phyloP scores from a whole-genome alignment of 1,139 yeast species.

The Debaryomyces sp. region DNA sequence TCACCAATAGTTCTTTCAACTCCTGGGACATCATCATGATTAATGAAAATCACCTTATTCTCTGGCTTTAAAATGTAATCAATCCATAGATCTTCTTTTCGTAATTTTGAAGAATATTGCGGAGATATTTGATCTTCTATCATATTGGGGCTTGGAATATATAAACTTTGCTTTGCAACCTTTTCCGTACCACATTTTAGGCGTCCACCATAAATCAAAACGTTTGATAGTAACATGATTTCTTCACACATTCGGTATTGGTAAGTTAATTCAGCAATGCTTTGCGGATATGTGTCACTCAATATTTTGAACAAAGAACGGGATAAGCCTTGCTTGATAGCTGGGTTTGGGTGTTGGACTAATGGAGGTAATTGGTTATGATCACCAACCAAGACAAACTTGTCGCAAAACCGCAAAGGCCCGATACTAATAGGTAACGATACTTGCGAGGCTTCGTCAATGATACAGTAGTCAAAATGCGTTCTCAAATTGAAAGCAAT shows the following conservation, averaged over 20 bases:
- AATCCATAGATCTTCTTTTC: conserved; percentile 31
- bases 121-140: conserved; percentile 15
- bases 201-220: conserved; percentile 72
- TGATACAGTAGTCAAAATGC: conserved; percentile 85
- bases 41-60: conserved; percentile 69
- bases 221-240: conserved; percentile 81
- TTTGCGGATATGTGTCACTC: conserved; percentile 69
- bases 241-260: conserved; percentile 95
- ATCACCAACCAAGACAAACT: conserved; percentile 90
- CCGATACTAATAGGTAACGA: conserved; percentile 91
- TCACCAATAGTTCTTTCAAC: conserved; percentile 62
- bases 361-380: conserved; percentile 91
- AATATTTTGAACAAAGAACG: conserved; percentile 74
- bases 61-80: conserved; percentile 29
- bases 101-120: background rate
- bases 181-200: conserved; percentile 71
- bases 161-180: conserved; percentile 61
- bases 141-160: conserved; percentile 43
- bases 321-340: conserved; percentile 64
- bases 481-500: conserved; percentile 56
- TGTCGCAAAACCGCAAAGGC: conserved; percentile 75
- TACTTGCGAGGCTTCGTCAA: conserved; percentile 96
- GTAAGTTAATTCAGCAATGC: conserved; percentile 71
- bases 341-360: conserved; percentile 62
- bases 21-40: conserved; percentile 72